Evolutionary conservation across 2,329 filamentous ascomycete species (phyloP).

Genomic region (Xylaria arbuscula): DNA sequence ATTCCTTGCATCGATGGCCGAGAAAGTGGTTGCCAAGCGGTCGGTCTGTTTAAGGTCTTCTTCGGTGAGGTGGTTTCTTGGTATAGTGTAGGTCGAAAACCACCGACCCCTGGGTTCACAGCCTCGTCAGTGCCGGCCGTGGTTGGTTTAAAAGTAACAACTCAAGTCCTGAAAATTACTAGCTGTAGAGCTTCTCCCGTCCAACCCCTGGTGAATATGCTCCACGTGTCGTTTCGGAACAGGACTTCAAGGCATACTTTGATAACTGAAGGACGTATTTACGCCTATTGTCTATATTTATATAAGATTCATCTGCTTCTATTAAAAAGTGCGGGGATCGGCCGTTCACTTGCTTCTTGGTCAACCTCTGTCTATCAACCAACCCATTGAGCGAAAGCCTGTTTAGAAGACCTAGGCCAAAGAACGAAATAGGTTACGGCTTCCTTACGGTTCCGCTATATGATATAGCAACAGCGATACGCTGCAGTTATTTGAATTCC

Average conservation of each 20-base stretch:
- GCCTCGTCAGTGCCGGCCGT: slow-evolving; percentile 1
- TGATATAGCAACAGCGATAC: neutral
- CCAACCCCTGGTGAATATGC: neutral
- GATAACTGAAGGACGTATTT: neutral
- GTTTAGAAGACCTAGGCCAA: neutral
- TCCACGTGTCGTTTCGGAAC: slow-evolving; percentile 7
- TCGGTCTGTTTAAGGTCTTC: neutral
- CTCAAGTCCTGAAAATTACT: neutral
- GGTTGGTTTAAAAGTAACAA: neutral
- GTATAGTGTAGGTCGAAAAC: neutral
- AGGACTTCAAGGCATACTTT: slow-evolving; percentile 7
- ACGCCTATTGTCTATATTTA: slow-evolving; percentile 10
- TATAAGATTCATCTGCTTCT: neutral
- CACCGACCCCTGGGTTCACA: neutral
- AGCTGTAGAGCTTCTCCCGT: neutral
- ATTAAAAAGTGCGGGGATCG: neutral
- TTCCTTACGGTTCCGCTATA: neutral
- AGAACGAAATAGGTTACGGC: neutral
- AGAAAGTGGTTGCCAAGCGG: neutral
- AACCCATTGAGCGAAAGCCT: neutral
- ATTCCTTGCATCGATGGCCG: neutral
- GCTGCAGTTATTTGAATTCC: neutral
- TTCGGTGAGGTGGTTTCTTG: slow-evolving; percentile 9
- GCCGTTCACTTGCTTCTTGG: neutral
- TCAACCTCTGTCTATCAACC: neutral